Percentiles rank a stretch among this genome's conserved stretches.
These are phyloP conservation scores for Naganishia vishniacii DNA, from an alignment of 768 basidiomycete genomes.

Conservation along the genomic window DNA sequence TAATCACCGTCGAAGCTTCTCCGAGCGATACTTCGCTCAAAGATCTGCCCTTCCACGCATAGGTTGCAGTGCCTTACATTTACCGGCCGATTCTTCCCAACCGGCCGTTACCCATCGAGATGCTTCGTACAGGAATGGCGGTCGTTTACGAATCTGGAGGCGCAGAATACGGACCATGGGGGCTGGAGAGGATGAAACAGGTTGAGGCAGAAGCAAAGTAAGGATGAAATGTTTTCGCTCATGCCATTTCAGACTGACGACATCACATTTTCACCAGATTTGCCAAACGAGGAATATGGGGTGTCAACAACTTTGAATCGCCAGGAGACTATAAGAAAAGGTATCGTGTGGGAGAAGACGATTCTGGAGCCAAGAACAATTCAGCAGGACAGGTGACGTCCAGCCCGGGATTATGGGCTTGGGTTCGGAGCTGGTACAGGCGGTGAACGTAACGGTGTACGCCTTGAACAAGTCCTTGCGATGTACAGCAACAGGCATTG, in stretches of 20 bases:
- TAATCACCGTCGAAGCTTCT: too few species aligned
- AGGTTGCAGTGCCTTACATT: conserved; percentile 66
- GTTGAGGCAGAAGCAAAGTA: conserved; percentile 67
- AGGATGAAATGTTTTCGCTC: conserved; percentile 30
- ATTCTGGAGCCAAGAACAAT: not conserved
- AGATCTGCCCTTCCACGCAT: too few species aligned
- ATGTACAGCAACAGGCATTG: too few species aligned
- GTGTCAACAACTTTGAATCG: conserved; percentile 55
- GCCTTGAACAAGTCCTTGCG: not conserved
- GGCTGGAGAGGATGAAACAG: conserved; percentile 60
- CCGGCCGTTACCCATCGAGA: conserved; percentile 59
- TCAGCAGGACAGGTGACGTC: not conserved
- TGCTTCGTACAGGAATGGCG: conserved; percentile 73
- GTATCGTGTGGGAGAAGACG: conserved; percentile 37
- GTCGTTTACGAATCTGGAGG: conserved; percentile 70
- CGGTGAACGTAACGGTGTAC: too few species aligned
- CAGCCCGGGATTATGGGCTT: not conserved
- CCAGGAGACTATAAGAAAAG: conserved; percentile 78
- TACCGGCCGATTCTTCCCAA: conserved; percentile 59
- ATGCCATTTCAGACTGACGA: not conserved
- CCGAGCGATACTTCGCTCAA: too few species aligned
- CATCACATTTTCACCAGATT: conserved; percentile 53
- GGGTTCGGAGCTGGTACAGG: conserved; percentile 13
- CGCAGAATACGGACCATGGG: conserved; percentile 69
- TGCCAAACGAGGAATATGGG: conserved; percentile 71